These are phyloP conservation scores for Cardiospermum halicacabum DNA, from an alignment of 345 rosid species.

Conservation along the genomic window DNA sequence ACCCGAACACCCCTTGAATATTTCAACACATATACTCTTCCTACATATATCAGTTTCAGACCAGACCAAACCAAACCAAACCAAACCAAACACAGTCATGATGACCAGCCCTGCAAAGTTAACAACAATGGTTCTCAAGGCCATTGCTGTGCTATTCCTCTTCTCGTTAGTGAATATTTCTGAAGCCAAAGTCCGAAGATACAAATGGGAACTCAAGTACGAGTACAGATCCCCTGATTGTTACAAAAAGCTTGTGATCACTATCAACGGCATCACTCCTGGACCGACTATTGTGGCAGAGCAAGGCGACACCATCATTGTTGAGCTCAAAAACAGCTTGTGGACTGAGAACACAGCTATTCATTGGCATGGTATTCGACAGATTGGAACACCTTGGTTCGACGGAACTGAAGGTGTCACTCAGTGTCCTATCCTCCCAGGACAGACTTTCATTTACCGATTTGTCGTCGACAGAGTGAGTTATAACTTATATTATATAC, in stretches of 20 bases:
- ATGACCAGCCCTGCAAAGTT: too few species aligned
- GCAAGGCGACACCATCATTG: constrained; percentile 56
- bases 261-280: constrained; percentile 78
- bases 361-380: constrained; percentile 97
- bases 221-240: constrained; percentile 72
- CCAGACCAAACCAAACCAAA: too few species aligned
- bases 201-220: constrained; percentile 63
- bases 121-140: too few species aligned
- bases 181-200: too few species aligned
- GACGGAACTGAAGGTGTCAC: constrained; percentile 85
- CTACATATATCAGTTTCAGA: too few species aligned
- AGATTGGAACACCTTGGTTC: constrained; percentile 90
- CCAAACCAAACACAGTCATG: too few species aligned
- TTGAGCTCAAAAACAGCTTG: constrained; percentile 62
- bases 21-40: too few species aligned
- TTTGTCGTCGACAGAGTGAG: constrained; percentile 73
- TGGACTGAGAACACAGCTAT: constrained; percentile 73
- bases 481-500: too few species aligned
- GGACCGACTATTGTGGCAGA: constrained; percentile 70
- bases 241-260: constrained; percentile 49
- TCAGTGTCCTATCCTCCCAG: constrained; percentile 70
- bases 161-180: too few species aligned
- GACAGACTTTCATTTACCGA: constrained; percentile 67
- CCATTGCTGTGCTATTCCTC: too few species aligned
- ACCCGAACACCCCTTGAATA: too few species aligned